These are phyloP conservation scores for Pythium sp. DNA, from an alignment of 352 stramenopile genomes.

Conservation along the genomic window DNA sequence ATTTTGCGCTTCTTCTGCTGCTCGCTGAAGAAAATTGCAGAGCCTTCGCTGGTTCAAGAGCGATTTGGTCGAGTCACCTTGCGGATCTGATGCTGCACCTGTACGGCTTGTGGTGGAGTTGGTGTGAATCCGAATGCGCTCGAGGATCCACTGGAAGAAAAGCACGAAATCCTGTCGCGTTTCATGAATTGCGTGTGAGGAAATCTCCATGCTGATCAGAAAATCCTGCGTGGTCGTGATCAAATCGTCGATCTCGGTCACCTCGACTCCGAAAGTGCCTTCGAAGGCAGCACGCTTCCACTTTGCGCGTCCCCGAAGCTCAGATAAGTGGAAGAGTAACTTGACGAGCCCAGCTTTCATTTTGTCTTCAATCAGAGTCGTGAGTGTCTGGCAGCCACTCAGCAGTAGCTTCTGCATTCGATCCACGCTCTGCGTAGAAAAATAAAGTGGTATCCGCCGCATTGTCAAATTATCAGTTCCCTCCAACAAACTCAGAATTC, in stretches of 20 bases:
- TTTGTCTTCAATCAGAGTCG: conserved; percentile 27
- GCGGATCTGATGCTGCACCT: not conserved
- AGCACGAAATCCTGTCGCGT: conserved; percentile 59
- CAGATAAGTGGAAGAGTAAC: conserved; percentile 46
- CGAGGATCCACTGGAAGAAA: conserved; percentile 62
- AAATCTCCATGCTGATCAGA: conserved; percentile 41
- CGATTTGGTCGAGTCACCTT: conserved; percentile 30
- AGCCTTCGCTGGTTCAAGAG: conserved; percentile 58
- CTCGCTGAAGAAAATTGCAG: conserved; percentile 49
- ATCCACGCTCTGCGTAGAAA: conserved; percentile 37
- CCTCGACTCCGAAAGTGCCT: conserved; percentile 36
- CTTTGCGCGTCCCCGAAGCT: conserved; percentile 48
- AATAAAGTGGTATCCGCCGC: not conserved
- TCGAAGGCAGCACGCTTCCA: conserved; percentile 38
- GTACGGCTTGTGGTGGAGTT: conserved; percentile 23
- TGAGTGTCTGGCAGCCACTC: conserved; percentile 39
- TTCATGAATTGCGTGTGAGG: conserved; percentile 45
- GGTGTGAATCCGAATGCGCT: conserved; percentile 61
- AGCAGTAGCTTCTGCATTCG: conserved; percentile 56
- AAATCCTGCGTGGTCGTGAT: conserved; percentile 29
- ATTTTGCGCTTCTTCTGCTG: conserved; percentile 28
- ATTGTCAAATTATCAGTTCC: not conserved
- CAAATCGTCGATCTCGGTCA: conserved; percentile 33
- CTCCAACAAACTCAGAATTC: not conserved
- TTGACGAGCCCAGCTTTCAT: conserved; percentile 38